phyloP scores from a whole-genome alignment of 768 basidiomycete species.

The Albatrellus ellisii region DNA sequence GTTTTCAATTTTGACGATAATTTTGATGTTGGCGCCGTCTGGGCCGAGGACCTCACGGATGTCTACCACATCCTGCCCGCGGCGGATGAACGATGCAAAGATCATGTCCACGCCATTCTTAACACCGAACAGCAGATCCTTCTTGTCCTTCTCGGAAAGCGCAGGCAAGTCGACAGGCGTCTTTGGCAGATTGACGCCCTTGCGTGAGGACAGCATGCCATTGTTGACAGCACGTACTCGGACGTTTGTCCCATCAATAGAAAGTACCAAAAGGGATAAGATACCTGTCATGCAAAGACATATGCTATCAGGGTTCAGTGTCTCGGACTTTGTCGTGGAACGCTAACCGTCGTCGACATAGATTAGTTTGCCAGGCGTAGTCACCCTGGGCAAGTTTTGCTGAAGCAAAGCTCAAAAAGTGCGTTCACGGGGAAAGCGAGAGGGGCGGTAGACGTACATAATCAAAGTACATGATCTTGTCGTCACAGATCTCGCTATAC shows the following conservation, averaged over 20 bases:
- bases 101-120: slow-evolving; percentile 98
- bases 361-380: slow-evolving; percentile 92
- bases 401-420: slow-evolving; percentile 18
- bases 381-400: slow-evolving; percentile 91
- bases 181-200: slow-evolving; percentile 99
- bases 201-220: slow-evolving; percentile 87
- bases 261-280: slow-evolving; percentile 83
- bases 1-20: slow-evolving; percentile 99
- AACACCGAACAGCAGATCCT: slow-evolving; percentile 87
- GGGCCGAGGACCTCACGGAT: slow-evolving; percentile 91
- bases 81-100: slow-evolving; percentile 98
- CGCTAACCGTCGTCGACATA: slow-evolving; percentile 87
- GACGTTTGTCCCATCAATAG: slow-evolving; percentile 72
- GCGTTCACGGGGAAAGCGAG: not conserved
- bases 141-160: slow-evolving; percentile 96
- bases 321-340: not conserved
- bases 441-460: slow-evolving; percentile 56
- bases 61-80: slow-evolving; percentile 85
- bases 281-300: slow-evolving; percentile 36
- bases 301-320: not conserved
- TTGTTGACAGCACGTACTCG: slow-evolving; percentile 83
- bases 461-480: slow-evolving; percentile 83
- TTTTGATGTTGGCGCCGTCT: slow-evolving; percentile 92
- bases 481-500: slow-evolving; percentile 68
- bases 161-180: slow-evolving; percentile 96